These are phyloP conservation scores for Globisporangium uncinulatum DNA, from an alignment of 352 stramenopile species.

Conservation along the genomic window DNA sequence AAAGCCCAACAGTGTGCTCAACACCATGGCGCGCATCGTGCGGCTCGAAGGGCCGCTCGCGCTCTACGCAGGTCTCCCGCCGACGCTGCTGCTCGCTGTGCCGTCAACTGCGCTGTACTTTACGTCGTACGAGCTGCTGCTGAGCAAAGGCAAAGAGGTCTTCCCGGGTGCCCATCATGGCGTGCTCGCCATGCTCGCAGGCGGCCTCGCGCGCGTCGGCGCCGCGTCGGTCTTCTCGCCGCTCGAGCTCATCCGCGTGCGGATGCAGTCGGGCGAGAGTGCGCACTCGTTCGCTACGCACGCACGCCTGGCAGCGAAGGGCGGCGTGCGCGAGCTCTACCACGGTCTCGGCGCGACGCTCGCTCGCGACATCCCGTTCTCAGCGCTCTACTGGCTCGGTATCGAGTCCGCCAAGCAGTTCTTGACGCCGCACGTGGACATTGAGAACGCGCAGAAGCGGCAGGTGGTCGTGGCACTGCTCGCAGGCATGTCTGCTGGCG, in stretches of 20 bases:
- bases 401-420: constrained; percentile 82
- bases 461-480: constrained; percentile 72
- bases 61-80: constrained; percentile 77
- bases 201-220: constrained; percentile 38
- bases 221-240: constrained; percentile 74
- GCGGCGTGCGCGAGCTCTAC: constrained; percentile 39
- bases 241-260: constrained; percentile 83
- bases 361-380: constrained; percentile 94
- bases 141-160: constrained; percentile 23
- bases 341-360: constrained; percentile 87
- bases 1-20: constrained; percentile 45
- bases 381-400: constrained; percentile 90
- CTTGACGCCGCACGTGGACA: constrained; percentile 21
- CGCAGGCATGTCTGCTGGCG: constrained; percentile 70
- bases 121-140: constrained; percentile 86
- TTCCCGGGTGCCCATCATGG: constrained; percentile 38
- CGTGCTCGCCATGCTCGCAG: constrained; percentile 40
- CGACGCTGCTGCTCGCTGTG: constrained; percentile 90
- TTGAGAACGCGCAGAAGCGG: constrained; percentile 23
- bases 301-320: constrained; percentile 27
- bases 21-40: constrained; percentile 62
- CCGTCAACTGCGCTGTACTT: constrained; percentile 94
- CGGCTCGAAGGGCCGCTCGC: constrained; percentile 51
- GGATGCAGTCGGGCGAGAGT: constrained; percentile 73
- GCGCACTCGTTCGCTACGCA: constrained; percentile 47